Evolutionary conservation across 2,329 filamentous ascomycete species (phyloP).

Genomic region (Nemania diffusa): DNA sequence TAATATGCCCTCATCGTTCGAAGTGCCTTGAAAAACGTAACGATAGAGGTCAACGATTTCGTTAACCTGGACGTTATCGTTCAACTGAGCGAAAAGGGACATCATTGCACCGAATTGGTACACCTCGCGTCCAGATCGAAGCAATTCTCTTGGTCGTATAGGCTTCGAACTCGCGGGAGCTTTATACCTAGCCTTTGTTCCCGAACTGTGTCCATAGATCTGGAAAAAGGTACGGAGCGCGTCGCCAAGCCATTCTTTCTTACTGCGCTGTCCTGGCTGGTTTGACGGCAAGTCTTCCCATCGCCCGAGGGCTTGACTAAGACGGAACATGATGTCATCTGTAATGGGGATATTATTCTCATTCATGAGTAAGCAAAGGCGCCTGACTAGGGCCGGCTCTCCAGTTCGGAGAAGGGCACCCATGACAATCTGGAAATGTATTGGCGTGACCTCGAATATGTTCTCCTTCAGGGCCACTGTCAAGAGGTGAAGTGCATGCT

Average conservation of each 20-base stretch:
- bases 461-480: slow-evolving; percentile 56
- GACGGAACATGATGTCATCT: slow-evolving; percentile 56
- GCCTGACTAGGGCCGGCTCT: slow-evolving; percentile 56
- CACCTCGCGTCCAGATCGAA: slow-evolving; percentile 39
- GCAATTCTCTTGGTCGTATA: slow-evolving; percentile 31
- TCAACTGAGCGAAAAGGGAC: slow-evolving; percentile 55
- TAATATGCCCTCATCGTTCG: slow-evolving; percentile 50
- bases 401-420: slow-evolving; percentile 59
- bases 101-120: slow-evolving; percentile 55
- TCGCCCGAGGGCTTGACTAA: slow-evolving; percentile 55
- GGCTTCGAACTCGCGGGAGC: slow-evolving; percentile 17
- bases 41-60: slow-evolving; percentile 67
- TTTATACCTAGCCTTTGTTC: slow-evolving; percentile 24
- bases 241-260: slow-evolving; percentile 47
- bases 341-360: slow-evolving; percentile 55
- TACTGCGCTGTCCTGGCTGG: slow-evolving; percentile 33
- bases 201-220: slow-evolving; percentile 42
- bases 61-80: slow-evolving; percentile 64
- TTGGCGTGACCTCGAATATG: slow-evolving; percentile 57
- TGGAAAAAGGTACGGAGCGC: slow-evolving; percentile 52
- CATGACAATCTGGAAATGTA: slow-evolving; percentile 66
- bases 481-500: slow-evolving; percentile 62
- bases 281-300: slow-evolving; percentile 48
- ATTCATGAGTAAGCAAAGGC: slow-evolving; percentile 57
- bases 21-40: slow-evolving; percentile 52